Evolutionary conservation across 257 asterid species (phyloP).

Genomic region (Jacaranda copaia): DNA sequence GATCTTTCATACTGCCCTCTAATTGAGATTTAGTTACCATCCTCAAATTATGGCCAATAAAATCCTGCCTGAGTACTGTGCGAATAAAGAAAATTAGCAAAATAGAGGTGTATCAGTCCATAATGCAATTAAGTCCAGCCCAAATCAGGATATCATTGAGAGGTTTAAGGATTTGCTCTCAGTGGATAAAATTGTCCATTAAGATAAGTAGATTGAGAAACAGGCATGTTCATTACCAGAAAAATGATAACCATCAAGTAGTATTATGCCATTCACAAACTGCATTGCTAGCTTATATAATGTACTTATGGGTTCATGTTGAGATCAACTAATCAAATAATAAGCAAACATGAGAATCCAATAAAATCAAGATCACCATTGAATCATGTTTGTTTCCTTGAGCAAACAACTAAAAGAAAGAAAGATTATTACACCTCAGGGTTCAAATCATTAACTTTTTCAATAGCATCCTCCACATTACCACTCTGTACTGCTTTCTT

Average conservation of each 20-base stretch:
- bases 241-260: background rate
- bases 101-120: background rate
- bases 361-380: background rate
- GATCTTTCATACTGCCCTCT: slow-evolving; percentile 16
- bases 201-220: background rate
- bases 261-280: background rate
- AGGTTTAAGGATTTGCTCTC: background rate
- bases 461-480: slow-evolving; percentile 90
- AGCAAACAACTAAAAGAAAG: slow-evolving; percentile 14
- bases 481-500: slow-evolving; percentile 93
- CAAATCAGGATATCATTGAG: background rate
- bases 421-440: slow-evolving; percentile 70
- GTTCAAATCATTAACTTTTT: slow-evolving; percentile 86
- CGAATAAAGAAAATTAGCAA: background rate
- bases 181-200: slow-evolving; percentile 3
- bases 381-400: slow-evolving; percentile 8
- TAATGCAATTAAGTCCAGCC: slow-evolving; percentile 7
- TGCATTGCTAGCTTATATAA: background rate
- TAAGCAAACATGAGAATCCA: slow-evolving; percentile 7
- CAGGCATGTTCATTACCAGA: background rate
- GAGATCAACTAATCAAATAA: background rate
- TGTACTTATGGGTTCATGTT: background rate
- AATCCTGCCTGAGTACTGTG: background rate
- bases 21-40: background rate
- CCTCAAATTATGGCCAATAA: background rate